Base-by-base conservation (phyloP, 2,329 filamentous ascomycete genomes). In the Colletotrichum limetticola region DNA sequence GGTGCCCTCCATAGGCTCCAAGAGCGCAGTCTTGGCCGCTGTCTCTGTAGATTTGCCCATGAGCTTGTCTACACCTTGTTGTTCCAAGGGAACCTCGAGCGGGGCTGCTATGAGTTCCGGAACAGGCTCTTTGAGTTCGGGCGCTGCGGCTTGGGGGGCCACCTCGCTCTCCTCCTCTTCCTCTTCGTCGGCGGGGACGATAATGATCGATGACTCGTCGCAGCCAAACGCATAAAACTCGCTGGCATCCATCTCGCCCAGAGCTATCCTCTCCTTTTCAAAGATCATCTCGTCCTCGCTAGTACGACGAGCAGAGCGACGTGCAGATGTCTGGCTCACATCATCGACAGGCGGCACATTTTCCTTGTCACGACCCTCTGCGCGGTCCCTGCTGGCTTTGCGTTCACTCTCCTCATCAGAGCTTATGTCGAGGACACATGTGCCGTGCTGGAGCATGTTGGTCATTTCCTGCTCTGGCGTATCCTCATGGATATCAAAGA, bases 401-500 rank as follows among this genome's bases (percentile, higher is more conserved):
- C 85, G 87, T 78, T 89, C 87, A 32, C 84, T 89, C 82, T 95
- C 93, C 80, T 98, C 95, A 78, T 98, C 95, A 26, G 94, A 95
- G 76, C 91, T 95, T 78, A 98, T 95, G 80, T 98, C 96, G 4
- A 98, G 89, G 0, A 93, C 91, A 75, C 93, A 92, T 8, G 96
- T 96, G 68, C 93, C 93, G 85, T 98, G 96, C 83, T 98, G 94
- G 84, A 98, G 94, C 52, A 98, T 86, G 78, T 97, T 98, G 78
- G 95, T 94, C 83, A 97, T 94, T 80, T 97, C 93, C 80, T 98
- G 94, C 80, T 98, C 94, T 8, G 93, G 90, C 0, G 94, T 95
- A 82, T 99, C 96, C 80, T 98, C 94, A 80, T 98, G 92, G 78
- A 99, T 98, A 72, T 96, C 93, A 80, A 99, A 98, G 85, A 93